Evolutionary conservation across 805 yeast genomes (phyloP).

Genomic region (Candida railenensis): DNA sequence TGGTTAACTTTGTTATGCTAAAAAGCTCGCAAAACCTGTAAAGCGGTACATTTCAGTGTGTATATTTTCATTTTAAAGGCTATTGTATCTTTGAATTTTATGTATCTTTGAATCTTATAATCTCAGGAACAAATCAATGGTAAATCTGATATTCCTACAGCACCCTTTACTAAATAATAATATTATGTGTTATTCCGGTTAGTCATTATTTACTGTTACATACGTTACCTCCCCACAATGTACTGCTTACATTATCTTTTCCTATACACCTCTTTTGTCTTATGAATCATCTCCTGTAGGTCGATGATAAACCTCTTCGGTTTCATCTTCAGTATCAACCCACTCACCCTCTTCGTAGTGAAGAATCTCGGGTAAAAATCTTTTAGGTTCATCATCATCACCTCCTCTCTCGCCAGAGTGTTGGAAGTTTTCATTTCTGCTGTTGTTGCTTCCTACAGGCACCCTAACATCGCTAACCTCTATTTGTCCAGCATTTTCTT

Average conservation of each 20-base stretch:
- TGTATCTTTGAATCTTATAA: too few relatives aligned
- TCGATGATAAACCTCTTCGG: slow-evolving; percentile 1
- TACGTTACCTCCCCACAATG: background rate
- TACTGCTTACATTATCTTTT: background rate
- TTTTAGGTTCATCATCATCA: slow-evolving; percentile 1
- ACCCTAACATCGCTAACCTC: background rate
- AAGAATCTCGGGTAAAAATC: slow-evolving; percentile 2
- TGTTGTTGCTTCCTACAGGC: background rate
- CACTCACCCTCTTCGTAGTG: slow-evolving; percentile 16
- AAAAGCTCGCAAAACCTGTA: too few relatives aligned
- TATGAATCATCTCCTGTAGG: background rate
- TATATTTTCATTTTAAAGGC: too few relatives aligned
- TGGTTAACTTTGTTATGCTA: too few relatives aligned
- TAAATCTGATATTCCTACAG: too few relatives aligned
- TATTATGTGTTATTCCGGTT: background rate
- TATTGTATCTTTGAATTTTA: too few relatives aligned
- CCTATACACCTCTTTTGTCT: background rate
- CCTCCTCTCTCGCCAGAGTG: too few relatives aligned
- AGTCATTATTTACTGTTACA: background rate
- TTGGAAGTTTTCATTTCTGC: too few relatives aligned
- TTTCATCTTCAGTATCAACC: slow-evolving; percentile 21
- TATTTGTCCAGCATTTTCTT: background rate
- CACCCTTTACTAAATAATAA: too few relatives aligned
- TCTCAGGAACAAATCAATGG: too few relatives aligned
- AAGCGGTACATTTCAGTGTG: too few relatives aligned